These are phyloP conservation scores for Gastrolobium villosum DNA, from an alignment of 306 rosid genomes.

Conservation along the genomic window DNA sequence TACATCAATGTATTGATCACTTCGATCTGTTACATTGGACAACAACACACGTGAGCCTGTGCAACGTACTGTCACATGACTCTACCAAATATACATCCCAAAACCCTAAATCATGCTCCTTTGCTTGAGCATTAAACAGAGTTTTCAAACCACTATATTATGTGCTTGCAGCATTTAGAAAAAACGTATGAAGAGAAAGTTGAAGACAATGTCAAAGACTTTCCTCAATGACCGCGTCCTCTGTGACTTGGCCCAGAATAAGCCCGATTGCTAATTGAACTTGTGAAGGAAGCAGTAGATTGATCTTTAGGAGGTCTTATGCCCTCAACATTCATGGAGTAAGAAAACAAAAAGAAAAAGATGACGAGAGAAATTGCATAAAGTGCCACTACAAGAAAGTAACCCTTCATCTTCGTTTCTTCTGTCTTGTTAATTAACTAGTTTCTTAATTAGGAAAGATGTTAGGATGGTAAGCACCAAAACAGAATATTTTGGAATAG, in stretches of 20 bases:
- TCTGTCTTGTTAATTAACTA: not conserved
- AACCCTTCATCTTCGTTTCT: constrained; percentile 58
- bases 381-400: constrained; percentile 43
- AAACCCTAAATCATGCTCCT: not conserved
- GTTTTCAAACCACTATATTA: not conserved
- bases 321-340: constrained; percentile 55
- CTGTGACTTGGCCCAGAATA: constrained; percentile 62
- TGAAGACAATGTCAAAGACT: not conserved
- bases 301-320: constrained; percentile 50
- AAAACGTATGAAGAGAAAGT: not conserved
- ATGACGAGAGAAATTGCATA: constrained; percentile 51
- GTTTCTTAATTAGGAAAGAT: constrained; percentile 8
- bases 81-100: constrained; percentile 1
- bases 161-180: not conserved
- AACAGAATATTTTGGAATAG: constrained; percentile 9
- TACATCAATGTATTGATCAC: not conserved
- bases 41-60: not conserved
- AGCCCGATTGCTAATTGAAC: constrained; percentile 44
- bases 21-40: not conserved
- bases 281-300: constrained; percentile 41
- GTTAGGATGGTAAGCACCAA: not conserved
- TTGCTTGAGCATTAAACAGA: not conserved
- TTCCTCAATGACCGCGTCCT: constrained; percentile 56
- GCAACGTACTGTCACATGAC: not conserved
- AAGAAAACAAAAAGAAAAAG: constrained; percentile 62